These are phyloP conservation scores for Gnaphalium uliginosum DNA, from an alignment of 129 eudicot genomes.

Conservation along the genomic window DNA sequence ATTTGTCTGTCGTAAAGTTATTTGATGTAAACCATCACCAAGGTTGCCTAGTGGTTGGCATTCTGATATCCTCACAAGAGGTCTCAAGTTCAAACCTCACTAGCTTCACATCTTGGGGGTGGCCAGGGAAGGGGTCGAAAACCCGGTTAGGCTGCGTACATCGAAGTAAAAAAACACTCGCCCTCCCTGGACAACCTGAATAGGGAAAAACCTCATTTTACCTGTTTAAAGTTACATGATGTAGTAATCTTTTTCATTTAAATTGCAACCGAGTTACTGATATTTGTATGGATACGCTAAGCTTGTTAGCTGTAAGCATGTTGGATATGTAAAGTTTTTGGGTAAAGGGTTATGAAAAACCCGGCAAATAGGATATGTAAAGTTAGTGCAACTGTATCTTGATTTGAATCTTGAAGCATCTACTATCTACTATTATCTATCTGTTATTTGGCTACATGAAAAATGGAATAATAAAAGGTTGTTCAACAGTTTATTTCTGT, in stretches of 20 bases:
- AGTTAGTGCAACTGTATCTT: not conserved
- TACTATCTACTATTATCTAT: not conserved
- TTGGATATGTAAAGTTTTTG: not conserved
- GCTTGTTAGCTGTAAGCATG: not conserved
- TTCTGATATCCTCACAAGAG: too few species aligned
- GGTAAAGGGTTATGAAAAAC: too few species aligned
- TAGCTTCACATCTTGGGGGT: too few species aligned
- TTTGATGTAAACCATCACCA: too few species aligned
- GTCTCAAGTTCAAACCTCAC: too few species aligned
- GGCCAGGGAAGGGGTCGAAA: too few species aligned
- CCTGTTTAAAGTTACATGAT: too few species aligned
- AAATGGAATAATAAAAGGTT: not conserved
- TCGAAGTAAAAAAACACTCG: too few species aligned
- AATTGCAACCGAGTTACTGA: not conserved
- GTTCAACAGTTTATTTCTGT: not conserved
- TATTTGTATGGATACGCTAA: not conserved
- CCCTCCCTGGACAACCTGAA: too few species aligned
- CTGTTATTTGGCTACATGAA: not conserved
- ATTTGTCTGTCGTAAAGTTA: not conserved
- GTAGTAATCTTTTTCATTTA: not conserved
- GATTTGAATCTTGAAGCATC: not conserved
- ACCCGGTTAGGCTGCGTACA: too few species aligned
- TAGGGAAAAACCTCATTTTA: too few species aligned
- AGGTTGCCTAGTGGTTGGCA: too few species aligned
- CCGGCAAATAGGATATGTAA: not conserved